Conservation (phyloP, 2,329 filamentous ascomycete genomes). For the Trichoderma sp. region DNA sequence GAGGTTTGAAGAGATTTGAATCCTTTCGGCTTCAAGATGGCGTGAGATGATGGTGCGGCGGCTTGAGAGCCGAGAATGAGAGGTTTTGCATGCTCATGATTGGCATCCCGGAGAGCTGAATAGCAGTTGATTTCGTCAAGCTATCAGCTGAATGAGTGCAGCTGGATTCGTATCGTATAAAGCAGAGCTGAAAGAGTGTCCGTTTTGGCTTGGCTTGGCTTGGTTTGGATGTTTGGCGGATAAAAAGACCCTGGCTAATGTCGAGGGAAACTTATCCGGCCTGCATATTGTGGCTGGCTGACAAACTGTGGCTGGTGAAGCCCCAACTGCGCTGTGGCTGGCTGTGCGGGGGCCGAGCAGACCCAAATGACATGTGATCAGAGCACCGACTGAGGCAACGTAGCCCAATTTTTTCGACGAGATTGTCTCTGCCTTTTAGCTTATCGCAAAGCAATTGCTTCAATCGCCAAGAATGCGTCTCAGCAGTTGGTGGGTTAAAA, state of each 20-base stretch:
- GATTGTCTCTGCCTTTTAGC: constrained; percentile 9
- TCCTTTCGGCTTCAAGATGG: background rate
- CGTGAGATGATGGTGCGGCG: background rate
- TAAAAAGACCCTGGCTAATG: background rate
- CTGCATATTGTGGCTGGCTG: background rate
- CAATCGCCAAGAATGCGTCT: background rate
- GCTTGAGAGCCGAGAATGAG: background rate
- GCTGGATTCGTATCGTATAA: background rate
- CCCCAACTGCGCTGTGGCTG: background rate
- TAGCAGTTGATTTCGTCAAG: background rate
- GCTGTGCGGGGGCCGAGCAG: background rate
- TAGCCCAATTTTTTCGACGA: background rate
- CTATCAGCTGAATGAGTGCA: background rate
- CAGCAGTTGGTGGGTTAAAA: background rate
- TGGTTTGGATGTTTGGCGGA: background rate
- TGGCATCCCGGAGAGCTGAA: background rate
- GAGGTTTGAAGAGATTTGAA: background rate
- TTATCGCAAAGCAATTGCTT: background rate
- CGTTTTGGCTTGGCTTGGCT: background rate
- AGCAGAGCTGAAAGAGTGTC: background rate
- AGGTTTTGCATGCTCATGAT: background rate
- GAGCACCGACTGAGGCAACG: background rate
- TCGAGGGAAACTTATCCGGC: background rate
- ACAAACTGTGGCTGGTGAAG: background rate
- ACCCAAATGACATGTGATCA: background rate